phyloP scores from a whole-genome alignment of 2,329 filamentous ascomycete genomes.

The Magnaporthiopsis poae region DNA sequence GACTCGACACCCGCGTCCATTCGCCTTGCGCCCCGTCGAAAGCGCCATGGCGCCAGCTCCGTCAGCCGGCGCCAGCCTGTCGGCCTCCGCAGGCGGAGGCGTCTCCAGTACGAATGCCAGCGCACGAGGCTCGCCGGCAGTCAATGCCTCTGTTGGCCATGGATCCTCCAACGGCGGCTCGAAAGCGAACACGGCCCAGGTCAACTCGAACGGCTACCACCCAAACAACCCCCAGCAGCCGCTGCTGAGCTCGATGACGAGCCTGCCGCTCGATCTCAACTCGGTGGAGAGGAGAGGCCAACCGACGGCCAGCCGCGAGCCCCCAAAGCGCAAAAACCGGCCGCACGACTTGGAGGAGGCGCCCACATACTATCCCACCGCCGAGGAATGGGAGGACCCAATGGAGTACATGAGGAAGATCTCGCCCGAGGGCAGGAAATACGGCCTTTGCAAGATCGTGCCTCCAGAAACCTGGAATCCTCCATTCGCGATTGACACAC shows the following conservation, averaged over 20 bases:
- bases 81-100: constrained; percentile 2
- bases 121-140: constrained; percentile 42
- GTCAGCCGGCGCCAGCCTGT: constrained; percentile 2
- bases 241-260: constrained; percentile 47
- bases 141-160: constrained; percentile 25
- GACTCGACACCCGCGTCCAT: not conserved
- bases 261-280: constrained; percentile 64
- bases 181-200: constrained; percentile 42
- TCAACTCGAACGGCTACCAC: constrained; percentile 45
- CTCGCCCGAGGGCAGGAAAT: constrained; percentile 71
- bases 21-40: not conserved
- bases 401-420: constrained; percentile 92
- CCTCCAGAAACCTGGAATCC: constrained; percentile 92
- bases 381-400: constrained; percentile 90
- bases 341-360: constrained; percentile 82
- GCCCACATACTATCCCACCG: constrained; percentile 78
- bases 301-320: constrained; percentile 64
- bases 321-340: constrained; percentile 64
- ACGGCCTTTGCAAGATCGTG: constrained; percentile 90
- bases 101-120: constrained; percentile 33
- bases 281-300: constrained; percentile 89
- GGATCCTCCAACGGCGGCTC: constrained; percentile 19
- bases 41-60: constrained; percentile 4
- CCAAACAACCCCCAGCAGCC: constrained; percentile 40
- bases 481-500: constrained; percentile 89